Evolutionary conservation across 1,139 yeast genomes (phyloP).

Genomic region (Cylindricascospora bacillispora): DNA sequence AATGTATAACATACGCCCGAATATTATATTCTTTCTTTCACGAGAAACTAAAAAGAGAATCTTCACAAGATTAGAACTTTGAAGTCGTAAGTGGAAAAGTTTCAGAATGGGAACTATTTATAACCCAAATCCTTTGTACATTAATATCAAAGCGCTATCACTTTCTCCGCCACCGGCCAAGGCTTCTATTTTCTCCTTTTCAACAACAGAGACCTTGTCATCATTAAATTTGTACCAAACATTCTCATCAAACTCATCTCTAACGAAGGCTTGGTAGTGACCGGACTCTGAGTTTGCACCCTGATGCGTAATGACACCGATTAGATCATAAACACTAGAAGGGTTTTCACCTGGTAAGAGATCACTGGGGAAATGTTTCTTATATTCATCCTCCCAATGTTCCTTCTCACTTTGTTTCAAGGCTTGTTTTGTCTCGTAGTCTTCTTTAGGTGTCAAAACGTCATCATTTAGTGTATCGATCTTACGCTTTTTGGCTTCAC

Average conservation of each 20-base stretch:
- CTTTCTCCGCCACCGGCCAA: conserved; percentile 97
- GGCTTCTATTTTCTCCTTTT: conserved; percentile 65
- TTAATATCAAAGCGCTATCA: conserved; percentile 80
- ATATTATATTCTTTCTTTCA: conserved; percentile 1
- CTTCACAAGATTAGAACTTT: no score
- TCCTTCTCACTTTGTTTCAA: conserved; percentile 25
- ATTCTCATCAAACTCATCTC: conserved; percentile 58
- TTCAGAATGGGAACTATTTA: no score
- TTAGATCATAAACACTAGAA: conserved; percentile 72
- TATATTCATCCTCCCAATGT: conserved; percentile 29
- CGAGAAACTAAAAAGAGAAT: no score
- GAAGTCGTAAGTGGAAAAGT: no score
- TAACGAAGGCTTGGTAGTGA: conserved; percentile 84
- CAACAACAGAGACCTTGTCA: conserved; percentile 70
- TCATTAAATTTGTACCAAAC: conserved; percentile 95
- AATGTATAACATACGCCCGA: conserved; percentile 2
- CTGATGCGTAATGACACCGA: conserved; percentile 79
- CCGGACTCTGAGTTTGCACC: conserved; percentile 97
- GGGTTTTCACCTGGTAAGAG: conserved; percentile 60
- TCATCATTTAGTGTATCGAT: conserved; percentile 24
- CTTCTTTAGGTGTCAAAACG: conserved; percentile 25
- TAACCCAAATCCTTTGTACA: conserved; percentile 68
- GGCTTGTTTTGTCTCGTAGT: conserved; percentile 27
- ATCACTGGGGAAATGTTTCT: conserved; percentile 26
- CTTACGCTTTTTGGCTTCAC: conserved; percentile 66